Evolutionary conservation across 768 basidiomycete genomes (phyloP).

Genomic region (Hypholoma sublateritium): DNA sequence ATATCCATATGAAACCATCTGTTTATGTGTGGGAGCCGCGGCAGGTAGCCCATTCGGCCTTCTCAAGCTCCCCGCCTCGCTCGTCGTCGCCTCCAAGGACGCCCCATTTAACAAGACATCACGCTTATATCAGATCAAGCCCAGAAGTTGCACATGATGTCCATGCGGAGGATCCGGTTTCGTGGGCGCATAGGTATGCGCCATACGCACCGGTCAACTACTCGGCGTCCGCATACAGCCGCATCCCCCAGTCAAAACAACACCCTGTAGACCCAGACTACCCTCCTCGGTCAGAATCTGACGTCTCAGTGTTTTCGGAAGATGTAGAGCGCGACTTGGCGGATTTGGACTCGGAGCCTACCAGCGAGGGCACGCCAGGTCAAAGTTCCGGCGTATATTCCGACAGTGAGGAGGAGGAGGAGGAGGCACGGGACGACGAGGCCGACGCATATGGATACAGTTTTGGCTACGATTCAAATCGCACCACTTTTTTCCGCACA

Average conservation of each 20-base stretch:
- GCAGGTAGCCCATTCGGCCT: conserved; percentile 19
- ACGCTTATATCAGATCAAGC: conserved; percentile 37
- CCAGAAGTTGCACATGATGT: conserved; percentile 29
- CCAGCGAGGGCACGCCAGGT: conserved; percentile 23
- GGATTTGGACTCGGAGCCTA: conserved; percentile 24
- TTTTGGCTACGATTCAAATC: conserved; percentile 28
- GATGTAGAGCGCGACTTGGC: conserved; percentile 21
- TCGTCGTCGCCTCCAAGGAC: conserved; percentile 42
- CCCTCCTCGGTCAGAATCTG: conserved; percentile 32
- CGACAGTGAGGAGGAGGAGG: conserved; percentile 31
- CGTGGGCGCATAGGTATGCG: conserved; percentile 23
- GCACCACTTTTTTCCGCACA: conserved; percentile 51
- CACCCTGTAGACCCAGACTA: conserved; percentile 25
- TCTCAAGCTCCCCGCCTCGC: conserved; percentile 33
- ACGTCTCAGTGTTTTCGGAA: conserved; percentile 32
- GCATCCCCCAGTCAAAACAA: conserved; percentile 28
- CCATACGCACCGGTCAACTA: conserved; percentile 18
- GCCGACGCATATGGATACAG: conserved; percentile 26
- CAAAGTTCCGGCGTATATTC: conserved; percentile 26
- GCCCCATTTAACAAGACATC: conserved; percentile 27
- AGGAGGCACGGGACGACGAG: conserved; percentile 26
- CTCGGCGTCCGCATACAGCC: conserved; percentile 16
- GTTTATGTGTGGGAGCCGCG: conserved; percentile 16
- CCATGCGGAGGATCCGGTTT: conserved; percentile 27
- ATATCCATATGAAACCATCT: conserved; percentile 6